Conservation (phyloP, 2,329 filamentous ascomycete genomes). For the Teratosphaeria viscida region DNA sequence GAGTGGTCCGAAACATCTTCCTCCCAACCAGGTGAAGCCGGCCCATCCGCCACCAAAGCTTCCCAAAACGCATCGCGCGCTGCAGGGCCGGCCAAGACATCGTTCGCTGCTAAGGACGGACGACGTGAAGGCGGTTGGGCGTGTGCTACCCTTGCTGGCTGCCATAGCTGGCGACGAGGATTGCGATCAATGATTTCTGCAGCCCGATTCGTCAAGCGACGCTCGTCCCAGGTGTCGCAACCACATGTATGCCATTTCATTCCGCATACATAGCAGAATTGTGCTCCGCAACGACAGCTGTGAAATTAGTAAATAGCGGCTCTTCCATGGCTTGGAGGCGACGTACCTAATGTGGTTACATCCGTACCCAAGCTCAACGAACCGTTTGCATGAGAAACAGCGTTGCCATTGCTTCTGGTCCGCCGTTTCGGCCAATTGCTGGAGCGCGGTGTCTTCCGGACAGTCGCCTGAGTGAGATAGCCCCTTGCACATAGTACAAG, state of each 20-base stretch:
- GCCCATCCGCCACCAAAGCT: not conserved
- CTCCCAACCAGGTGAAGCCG: not conserved
- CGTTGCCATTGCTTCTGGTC: slow-evolving; percentile 40
- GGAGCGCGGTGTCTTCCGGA: slow-evolving; percentile 31
- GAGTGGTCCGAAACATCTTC: slow-evolving; percentile 9
- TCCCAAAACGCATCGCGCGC: not conserved
- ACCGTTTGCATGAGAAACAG: slow-evolving; percentile 35
- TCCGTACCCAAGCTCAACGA: slow-evolving; percentile 42
- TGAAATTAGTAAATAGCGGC: slow-evolving; percentile 12
- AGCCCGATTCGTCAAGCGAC: slow-evolving; percentile 9
- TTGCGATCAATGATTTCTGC: slow-evolving; percentile 9
- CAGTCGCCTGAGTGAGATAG: slow-evolving; percentile 39
- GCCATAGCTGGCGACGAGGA: slow-evolving; percentile 5
- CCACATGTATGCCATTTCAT: slow-evolving; percentile 17
- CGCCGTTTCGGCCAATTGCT: slow-evolving; percentile 34
- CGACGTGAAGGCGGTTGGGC: slow-evolving; percentile 4
- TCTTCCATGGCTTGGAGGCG: slow-evolving; percentile 25
- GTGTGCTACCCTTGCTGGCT: slow-evolving; percentile 4
- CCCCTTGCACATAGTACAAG: slow-evolving; percentile 44
- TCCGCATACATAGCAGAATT: slow-evolving; percentile 24
- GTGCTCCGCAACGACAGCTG: slow-evolving; percentile 18
- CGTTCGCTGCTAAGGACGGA: not conserved
- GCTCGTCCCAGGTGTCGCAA: slow-evolving; percentile 15
- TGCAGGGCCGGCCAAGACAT: not conserved
- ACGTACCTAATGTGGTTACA: slow-evolving; percentile 48